Conservation (phyloP, 2,329 filamentous ascomycete genomes). For the Epichloe brachyelytri region DNA sequence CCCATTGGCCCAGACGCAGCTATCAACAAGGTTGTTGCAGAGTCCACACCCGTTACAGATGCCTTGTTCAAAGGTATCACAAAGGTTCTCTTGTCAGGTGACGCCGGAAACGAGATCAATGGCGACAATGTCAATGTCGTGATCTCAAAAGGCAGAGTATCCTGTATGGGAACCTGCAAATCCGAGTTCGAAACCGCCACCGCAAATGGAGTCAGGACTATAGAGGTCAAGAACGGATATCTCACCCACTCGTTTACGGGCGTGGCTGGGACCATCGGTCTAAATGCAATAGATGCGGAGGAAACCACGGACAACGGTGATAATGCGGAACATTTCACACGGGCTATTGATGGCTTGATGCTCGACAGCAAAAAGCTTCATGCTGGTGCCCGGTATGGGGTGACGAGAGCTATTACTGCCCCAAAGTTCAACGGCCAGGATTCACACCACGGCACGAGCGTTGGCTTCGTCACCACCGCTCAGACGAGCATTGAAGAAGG, state of each 20-base stretch:
- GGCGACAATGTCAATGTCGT: conserved; percentile 32
- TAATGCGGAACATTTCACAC: conserved; percentile 35
- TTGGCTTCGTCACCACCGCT: conserved; percentile 42
- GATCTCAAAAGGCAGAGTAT: conserved; percentile 38
- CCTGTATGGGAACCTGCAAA: conserved; percentile 42
- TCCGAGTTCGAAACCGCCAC: conserved; percentile 27
- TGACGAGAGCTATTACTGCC: conserved; percentile 45
- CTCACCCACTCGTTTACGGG: conserved; percentile 47
- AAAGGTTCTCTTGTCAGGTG: conserved; percentile 34
- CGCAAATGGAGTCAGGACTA: conserved; percentile 19
- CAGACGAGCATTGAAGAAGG: conserved; percentile 31
- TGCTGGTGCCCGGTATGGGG: conserved; percentile 39
- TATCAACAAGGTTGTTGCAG: conserved; percentile 28
- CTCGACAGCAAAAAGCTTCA: conserved; percentile 43
- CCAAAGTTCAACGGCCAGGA: conserved; percentile 30
- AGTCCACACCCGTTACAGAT: conserved; percentile 23
- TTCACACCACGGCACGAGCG: conserved; percentile 43
- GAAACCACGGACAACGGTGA: conserved; percentile 38
- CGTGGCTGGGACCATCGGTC: conserved; percentile 46
- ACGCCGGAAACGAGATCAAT: conserved; percentile 23
- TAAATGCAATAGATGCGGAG: conserved; percentile 51
- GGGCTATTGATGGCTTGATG: conserved; percentile 43
- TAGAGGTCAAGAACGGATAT: conserved; percentile 45
- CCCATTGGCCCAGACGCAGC: conserved; percentile 27
- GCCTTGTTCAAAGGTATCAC: conserved; percentile 45